phyloP scores from a whole-genome alignment of 306 rosid species.

The Vicia sativa region DNA sequence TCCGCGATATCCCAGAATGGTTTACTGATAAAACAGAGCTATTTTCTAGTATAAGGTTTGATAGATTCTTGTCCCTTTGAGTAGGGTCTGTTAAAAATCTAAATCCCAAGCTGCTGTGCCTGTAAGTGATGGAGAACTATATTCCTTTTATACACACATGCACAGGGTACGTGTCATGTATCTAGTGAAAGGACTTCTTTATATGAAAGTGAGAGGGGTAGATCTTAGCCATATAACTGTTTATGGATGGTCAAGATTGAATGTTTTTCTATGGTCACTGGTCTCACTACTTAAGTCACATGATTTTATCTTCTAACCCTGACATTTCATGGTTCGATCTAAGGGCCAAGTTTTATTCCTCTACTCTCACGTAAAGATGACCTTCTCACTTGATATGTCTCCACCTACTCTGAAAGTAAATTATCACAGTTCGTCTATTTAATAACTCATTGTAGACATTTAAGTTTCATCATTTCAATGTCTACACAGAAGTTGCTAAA shows the following conservation, averaged over 20 bases:
- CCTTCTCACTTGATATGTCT: constrained; percentile 2
- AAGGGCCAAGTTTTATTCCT: background rate
- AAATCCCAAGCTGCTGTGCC: constrained; percentile 17
- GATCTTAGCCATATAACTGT: background rate
- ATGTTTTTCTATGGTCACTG: background rate
- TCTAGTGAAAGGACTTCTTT: background rate
- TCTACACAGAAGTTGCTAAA: background rate
- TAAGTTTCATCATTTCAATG: background rate
- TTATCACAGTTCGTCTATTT: background rate
- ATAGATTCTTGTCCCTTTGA: constrained; percentile 29
- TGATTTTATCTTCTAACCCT: background rate
- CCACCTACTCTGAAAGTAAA: background rate
- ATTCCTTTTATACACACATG: background rate
- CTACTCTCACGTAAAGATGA: background rate
- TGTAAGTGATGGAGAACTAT: constrained; percentile 16
- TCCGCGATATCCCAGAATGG: constrained; percentile 97
- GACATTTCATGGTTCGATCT: constrained; percentile 1
- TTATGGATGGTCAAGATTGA: background rate
- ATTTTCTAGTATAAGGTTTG: constrained; percentile 87
- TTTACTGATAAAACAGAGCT: constrained; percentile 96
- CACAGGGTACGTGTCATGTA: background rate
- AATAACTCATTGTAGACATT: background rate
- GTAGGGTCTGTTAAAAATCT: constrained; percentile 22
- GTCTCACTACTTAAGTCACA: background rate
- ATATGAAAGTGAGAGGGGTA: background rate